These are phyloP conservation scores for Metschnikowia aberdeeniae DNA, from an alignment of 805 yeast species.

Conservation along the genomic window DNA sequence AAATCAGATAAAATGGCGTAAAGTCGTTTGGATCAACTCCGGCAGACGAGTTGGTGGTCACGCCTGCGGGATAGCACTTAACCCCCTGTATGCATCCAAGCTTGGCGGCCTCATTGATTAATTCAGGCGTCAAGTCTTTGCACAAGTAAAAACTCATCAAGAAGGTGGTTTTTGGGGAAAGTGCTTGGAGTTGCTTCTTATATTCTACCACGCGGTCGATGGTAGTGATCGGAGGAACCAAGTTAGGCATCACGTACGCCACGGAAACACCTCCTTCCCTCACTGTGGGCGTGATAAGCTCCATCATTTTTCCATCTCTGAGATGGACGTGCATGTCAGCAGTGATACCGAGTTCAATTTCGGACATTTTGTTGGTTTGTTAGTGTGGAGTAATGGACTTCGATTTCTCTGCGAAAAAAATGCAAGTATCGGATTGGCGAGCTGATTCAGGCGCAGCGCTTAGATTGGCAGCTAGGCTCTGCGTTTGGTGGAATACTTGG, in stretches of 20 bases:
- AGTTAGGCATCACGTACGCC: slow-evolving; percentile 94
- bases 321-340: slow-evolving; percentile 96
- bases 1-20: slow-evolving; percentile 81
- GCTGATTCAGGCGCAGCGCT: neutral
- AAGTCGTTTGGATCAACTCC: slow-evolving; percentile 96
- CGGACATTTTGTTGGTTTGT: slow-evolving; percentile 14
- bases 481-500: neutral
- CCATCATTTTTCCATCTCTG: slow-evolving; percentile 92
- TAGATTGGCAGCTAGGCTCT: neutral
- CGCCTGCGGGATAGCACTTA: slow-evolving; percentile 98
- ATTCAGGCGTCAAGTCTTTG: slow-evolving; percentile 77
- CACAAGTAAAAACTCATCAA: slow-evolving; percentile 87
- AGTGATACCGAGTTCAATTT: slow-evolving; percentile 59
- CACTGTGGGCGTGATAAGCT: slow-evolving; percentile 84
- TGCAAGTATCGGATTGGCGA: slow-evolving; percentile 1
- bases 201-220: slow-evolving; percentile 69
- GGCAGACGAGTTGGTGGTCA: slow-evolving; percentile 89
- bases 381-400: neutral
- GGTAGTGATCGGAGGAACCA: slow-evolving; percentile 87
- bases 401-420: slow-evolving; percentile 1
- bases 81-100: slow-evolving; percentile 74
- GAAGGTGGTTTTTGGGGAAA: slow-evolving; percentile 82
- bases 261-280: slow-evolving; percentile 86
- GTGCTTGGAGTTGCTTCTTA: slow-evolving; percentile 53
- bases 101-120: slow-evolving; percentile 73